Evolutionary conservation across 192 early-diverging fungal species (phyloP), one percentile per base, ranked within the genome.

Genomic region (Gamsiella multidivaricata): DNA sequence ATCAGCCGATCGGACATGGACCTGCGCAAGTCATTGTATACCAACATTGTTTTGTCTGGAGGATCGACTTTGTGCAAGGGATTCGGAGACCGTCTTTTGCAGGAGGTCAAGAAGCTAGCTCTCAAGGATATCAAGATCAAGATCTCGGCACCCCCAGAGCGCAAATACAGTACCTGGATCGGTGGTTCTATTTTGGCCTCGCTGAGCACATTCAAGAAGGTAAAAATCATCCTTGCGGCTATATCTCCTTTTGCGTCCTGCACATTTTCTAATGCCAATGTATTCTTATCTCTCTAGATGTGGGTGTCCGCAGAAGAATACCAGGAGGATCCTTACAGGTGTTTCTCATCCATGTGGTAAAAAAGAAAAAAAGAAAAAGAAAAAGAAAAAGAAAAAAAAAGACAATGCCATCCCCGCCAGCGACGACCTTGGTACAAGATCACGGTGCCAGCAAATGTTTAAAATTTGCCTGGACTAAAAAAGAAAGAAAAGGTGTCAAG

Each of bases 101-200:
- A 82, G 47, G 97, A 99, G 80, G 86, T 97, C 56, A 94, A 93
- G 63, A 94, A 92, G 71, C 82, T 95, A 63, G 93, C 96, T 7
- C 75, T 95, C 41, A 96, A 95, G 73, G 96, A 98, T 68, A 87
- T 94, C 72, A 99, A 97, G 85, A 96, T 99, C 80, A 97, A 95
- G 80, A 97, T 99, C 67, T 95, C 90, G 34, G 96, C 97, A 0
- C 97, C 96, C 43, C 96, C 95, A 28, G 97, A 99, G 86, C 92
- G 97, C 62, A 98, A 96, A 80, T 99, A 97, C 82, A 94, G 93
- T 31, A 98, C 96, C 31, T 99, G 97, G 97, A 96, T 98, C 69
- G 97, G 96, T 56, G 96, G 96, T 0, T 95, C 93, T 32, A 98
- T 99, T 86, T 71, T 98, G 49, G 96, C 95, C 8, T 93, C 94